Evolutionary conservation across 345 rosid genomes (phyloP), one percentile per base, ranked within the genome.

Genomic region (Laguncularia racemosa): DNA sequence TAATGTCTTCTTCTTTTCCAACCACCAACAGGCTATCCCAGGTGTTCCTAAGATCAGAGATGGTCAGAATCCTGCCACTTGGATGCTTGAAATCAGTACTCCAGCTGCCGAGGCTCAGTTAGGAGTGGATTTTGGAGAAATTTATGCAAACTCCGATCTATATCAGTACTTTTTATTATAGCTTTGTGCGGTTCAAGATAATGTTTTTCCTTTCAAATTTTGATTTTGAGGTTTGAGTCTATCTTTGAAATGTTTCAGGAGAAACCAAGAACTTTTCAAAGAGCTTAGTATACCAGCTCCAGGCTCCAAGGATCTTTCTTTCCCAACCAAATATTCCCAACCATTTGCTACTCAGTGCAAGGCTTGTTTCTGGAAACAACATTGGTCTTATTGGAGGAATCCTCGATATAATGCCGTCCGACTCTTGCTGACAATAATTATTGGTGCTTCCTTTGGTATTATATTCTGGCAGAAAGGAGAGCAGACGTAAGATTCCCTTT

Each of bases 41-140:
- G 96, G 95, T 20, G 86, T 91, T 73, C 72, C 88, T 0, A 80
- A 79, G 73, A 85, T 88, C 53, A 76, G 58, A 51, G 84, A 82
- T 2, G 91, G 95, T 47, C 70, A 73, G 68, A 91, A 91, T 69
- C 97, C 97, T 12, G 97, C 97, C 13, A 85, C 97, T 44, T 91
- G 97, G 97, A 88, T 88, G 97, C 91, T 91, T 52, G 96, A 91
- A 5, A 73, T 91, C 54, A 91, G 72, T 45, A 51, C 86, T 52
- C 67, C 86, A 16, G 56, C 86, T 51, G 65, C 84, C 56, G 97
- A 91, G 81, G 54, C 78, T 68, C 88, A 77, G 64, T 66, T 88
- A 59, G 62, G 56, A 17, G 61, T 85, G 9, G 93, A 85, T 74
- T 88, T 91, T 66, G 91, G 88, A 14, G 84, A 82, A 48, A 61